Evolutionary conservation across 2,329 filamentous ascomycete species (phyloP).

Genomic region (Arthrobotrys sinensis): DNA sequence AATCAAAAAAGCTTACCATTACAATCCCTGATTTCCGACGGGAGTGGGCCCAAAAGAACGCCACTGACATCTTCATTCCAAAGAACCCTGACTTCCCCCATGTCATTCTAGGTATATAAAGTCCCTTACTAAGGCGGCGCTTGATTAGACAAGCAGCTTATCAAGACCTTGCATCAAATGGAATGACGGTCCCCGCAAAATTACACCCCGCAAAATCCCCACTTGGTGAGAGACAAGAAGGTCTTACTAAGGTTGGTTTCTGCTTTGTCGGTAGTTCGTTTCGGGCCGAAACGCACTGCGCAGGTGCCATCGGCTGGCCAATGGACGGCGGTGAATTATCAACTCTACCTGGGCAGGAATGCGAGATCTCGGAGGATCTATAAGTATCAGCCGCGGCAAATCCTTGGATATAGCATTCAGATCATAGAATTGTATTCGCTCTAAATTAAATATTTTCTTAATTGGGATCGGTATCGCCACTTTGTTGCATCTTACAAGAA

Average conservation of each 20-base stretch:
- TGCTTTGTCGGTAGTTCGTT: slow-evolving; percentile 51
- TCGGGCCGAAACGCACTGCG: slow-evolving; percentile 44
- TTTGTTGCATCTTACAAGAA: slow-evolving; percentile 27
- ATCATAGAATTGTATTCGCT: neutral
- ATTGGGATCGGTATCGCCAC: neutral
- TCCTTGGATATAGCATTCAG: neutral
- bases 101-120: neutral
- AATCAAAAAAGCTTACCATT: neutral
- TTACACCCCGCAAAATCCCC: slow-evolving; percentile 31
- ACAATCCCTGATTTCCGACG: neutral
- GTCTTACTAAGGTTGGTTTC: neutral
- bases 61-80: slow-evolving; percentile 21
- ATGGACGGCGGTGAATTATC: slow-evolving; percentile 6
- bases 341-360: neutral
- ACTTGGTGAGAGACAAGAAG: neutral
- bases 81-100: slow-evolving; percentile 7
- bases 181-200: slow-evolving; percentile 21
- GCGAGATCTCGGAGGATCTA: slow-evolving; percentile 2
- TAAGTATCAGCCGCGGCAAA: slow-evolving; percentile 20
- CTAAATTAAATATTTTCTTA: neutral
- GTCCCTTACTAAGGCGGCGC: slow-evolving; percentile 35
- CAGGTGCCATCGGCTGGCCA: slow-evolving; percentile 38
- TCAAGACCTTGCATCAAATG: slow-evolving; percentile 27
- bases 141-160: slow-evolving; percentile 59
- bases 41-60: slow-evolving; percentile 1